Conservation (phyloP, 495 filamentous ascomycete genomes). For the Aspergillus panamensis region DNA sequence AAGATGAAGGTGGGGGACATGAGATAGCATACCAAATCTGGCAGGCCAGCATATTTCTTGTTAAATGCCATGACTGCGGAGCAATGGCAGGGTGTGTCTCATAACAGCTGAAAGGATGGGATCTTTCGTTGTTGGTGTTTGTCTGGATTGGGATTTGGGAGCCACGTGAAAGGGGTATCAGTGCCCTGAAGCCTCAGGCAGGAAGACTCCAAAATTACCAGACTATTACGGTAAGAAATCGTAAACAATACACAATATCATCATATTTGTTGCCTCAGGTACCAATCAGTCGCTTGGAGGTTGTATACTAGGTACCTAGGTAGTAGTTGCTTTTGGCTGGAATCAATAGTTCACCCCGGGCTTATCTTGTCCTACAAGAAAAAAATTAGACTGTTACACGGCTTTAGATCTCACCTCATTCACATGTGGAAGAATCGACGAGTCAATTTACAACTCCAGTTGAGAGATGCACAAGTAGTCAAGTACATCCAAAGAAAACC, state of each 20-base stretch:
- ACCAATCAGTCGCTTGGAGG: not conserved
- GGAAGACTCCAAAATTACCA: not conserved
- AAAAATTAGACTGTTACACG: slow-evolving; percentile 6
- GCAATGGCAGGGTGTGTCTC: slow-evolving; percentile 7
- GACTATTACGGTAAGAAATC: not conserved
- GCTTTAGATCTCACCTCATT: not conserved
- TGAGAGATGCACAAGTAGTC: not conserved
- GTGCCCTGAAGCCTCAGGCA: slow-evolving; percentile 14
- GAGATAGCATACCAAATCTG: slow-evolving; percentile 63
- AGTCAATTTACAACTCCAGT: not conserved
- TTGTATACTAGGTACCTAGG: too few species aligned
- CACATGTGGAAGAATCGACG: slow-evolving; percentile 2
- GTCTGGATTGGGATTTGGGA: slow-evolving; percentile 5
- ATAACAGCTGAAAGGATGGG: not conserved
- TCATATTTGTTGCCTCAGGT: not conserved
- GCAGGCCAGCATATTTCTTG: slow-evolving; percentile 79
- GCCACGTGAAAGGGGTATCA: slow-evolving; percentile 19
- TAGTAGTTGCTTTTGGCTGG: not conserved
- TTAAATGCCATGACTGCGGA: slow-evolving; percentile 45
- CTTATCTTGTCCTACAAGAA: not conserved
- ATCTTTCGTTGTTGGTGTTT: slow-evolving; percentile 1
- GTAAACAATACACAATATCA: not conserved
- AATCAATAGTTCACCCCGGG: not conserved
- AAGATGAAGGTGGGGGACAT: not conserved
- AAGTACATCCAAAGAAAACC: not conserved